Evolutionary conservation across 805 yeast species (phyloP), one percentile per base, ranked within the genome.

Genomic region (Clavispora vitiphila): DNA sequence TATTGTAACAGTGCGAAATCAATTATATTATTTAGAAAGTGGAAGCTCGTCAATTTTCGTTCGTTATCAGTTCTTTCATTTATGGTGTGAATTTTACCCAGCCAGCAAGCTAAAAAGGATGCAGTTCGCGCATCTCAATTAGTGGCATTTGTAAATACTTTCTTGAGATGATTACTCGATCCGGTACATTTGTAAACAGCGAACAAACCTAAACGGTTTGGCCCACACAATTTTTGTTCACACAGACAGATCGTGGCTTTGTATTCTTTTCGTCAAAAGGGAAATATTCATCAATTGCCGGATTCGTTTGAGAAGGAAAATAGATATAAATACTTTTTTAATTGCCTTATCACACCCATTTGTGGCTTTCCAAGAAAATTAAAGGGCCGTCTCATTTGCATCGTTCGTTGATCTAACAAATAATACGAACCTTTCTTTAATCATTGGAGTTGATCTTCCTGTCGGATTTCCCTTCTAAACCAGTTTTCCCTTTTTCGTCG

Each of bases 121-220:
- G 32, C 32, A 29, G 32, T 29, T 29, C 32, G n/a, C 20, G 32
- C 35, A 21, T 24, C 52, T 43, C 44, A 38, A 42, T 49, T 44
- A 22, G 50, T 45, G 35, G 30, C 34, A 42, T 35, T 47, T 47
- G 53, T 51, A 51, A 51, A 51, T 51, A 51, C 37, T 24, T 19
- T n/a, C 22, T 35, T 37, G 16, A 31, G 26, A 41, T 41, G 43
- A 37, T 44, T 47, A 40, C 55, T 42, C 40, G 38, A 51, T 45
- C 32, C 43, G 54, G 55, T 19, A 27, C 25, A 34, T 43, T 47
- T 47, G 54, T 51, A 51, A 51, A 51, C 55, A 51, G 44, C 26
- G 27, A 35, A 20, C 40, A 22, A 32, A 32, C 31, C 31, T 6
- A 19, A 24, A 25, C 23, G 31, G 14, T 10, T 16, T 40, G 19